These are phyloP conservation scores for Rhazya stricta DNA, from an alignment of 257 asterid genomes.

Conservation along the genomic window DNA sequence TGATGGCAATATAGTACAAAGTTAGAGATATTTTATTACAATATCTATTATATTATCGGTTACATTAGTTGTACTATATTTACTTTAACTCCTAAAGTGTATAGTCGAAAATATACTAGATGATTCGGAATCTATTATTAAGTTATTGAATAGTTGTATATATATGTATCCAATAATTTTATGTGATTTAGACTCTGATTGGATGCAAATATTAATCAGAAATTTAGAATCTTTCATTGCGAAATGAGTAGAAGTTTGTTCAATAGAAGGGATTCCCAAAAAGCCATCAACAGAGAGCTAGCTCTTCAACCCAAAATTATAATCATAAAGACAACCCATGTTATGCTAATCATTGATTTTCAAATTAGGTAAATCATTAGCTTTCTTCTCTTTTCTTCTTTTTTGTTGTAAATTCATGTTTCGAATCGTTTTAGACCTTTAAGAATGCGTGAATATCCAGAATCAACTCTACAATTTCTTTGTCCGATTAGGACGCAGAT, in stretches of 20 bases:
- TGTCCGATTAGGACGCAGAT: background rate
- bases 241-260: background rate
- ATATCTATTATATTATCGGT: no score
- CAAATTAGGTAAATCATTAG: background rate
- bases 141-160: no score
- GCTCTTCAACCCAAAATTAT: constrained; percentile 19
- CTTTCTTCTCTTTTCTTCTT: no score
- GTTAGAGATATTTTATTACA: no score
- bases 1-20: no score
- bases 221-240: constrained; percentile 10
- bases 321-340: constrained; percentile 23
- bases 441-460: background rate
- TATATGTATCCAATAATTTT: background rate
- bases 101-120: no score
- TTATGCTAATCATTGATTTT: constrained; percentile 23
- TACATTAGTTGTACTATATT: no score
- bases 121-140: no score
- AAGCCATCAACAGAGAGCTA: constrained; percentile 8
- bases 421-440: background rate
- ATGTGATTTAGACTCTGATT: background rate
- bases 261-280: background rate
- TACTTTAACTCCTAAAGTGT: no score
- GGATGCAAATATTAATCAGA: constrained; percentile 11
- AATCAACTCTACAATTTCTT: background rate
- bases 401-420: background rate